Conservation (phyloP, 805 yeast species). For the Grigorovia transvaalensis region DNA sequence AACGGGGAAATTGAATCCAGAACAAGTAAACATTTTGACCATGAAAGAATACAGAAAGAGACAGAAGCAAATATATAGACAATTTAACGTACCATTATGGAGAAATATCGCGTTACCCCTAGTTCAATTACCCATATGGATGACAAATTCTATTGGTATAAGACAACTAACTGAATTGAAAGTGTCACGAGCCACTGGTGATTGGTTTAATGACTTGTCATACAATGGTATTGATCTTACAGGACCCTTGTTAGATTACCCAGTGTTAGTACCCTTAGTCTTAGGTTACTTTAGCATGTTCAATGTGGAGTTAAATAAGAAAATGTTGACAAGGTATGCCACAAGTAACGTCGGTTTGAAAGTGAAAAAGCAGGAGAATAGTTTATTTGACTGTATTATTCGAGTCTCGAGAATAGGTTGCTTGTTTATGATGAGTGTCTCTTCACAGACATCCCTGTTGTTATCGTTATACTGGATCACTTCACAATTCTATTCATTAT, state of each 20-base stretch:
- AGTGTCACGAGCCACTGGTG: slow-evolving; percentile 23
- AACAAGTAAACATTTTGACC: slow-evolving; percentile 65
- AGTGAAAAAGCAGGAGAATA: slow-evolving; percentile 12
- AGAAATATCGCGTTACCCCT: slow-evolving; percentile 66
- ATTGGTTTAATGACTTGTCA: slow-evolving; percentile 35
- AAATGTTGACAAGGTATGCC: slow-evolving; percentile 33
- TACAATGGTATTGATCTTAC: slow-evolving; percentile 37
- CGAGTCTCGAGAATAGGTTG: slow-evolving; percentile 65
- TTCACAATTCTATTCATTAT: slow-evolving; percentile 65
- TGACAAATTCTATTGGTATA: slow-evolving; percentile 63
- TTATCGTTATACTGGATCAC: slow-evolving; percentile 83
- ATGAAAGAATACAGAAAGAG: slow-evolving; percentile 70
- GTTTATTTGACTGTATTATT: slow-evolving; percentile 19
- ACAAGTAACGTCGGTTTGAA: slow-evolving; percentile 13
- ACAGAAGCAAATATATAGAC: slow-evolving; percentile 59
- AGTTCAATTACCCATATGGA: slow-evolving; percentile 82
- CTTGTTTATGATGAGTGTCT: slow-evolving; percentile 69
- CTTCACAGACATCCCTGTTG: slow-evolving; percentile 80
- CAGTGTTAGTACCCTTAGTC: slow-evolving; percentile 64
- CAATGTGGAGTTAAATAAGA: slow-evolving; percentile 75
- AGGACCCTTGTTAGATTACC: slow-evolving; percentile 45
- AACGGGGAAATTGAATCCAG: slow-evolving; percentile 42
- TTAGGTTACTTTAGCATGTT: slow-evolving; percentile 62
- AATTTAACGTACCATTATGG: slow-evolving; percentile 66
- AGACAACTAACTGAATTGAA: slow-evolving; percentile 59